Evolutionary conservation across 345 rosid species (phyloP), one percentile per base, ranked within the genome.

Genomic region (Citropsis articulata): DNA sequence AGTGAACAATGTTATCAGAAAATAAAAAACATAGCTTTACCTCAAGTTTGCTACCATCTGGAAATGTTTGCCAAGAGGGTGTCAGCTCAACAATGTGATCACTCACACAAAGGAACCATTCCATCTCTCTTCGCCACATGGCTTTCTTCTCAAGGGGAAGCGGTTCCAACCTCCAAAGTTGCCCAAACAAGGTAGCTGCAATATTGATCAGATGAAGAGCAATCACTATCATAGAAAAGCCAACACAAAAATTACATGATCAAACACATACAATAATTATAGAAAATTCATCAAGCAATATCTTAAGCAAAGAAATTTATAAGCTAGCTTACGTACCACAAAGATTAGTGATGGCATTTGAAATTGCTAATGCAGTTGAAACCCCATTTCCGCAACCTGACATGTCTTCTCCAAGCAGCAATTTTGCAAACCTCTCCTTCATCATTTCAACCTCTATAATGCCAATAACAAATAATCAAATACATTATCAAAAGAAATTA

Each of bases 381-480:
- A 93, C 99, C 53, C 99, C 98, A 86, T 93, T 97, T 33, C 99
- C 99, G 81, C 89, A 85, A 71, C 99, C 99, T n/a, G 99, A 94
- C 98, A 97, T 94, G 79, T 97, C 99, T 81, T 97, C 99, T 22
- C 98, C 99, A 70, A 97, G 99, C 71, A 97, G 81, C 87, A 97
- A 80, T 80, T 97, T 97, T 31, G 98, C 85, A 85, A 94, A 94
- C 81, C 98, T 93, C 83, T 97, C 99, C 85, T 93, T 94, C 98
- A 97, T 94, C 98, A 94, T 85, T 80, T 97, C 98, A 74, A 89
- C 78, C 83, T 91, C 99, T 97, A 78, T 55, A 82, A 67, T 55
- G 30, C 76, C 75, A 81, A 35, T 61, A 83, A 67, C 61, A 36
- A 69, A 21, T 33, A 56, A 74, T 60, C 62, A 78, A 78, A 71